A percentile compares a stretch with the other conserved stretches of the same genome.
These are phyloP conservation scores for Aphanomyces stellatus DNA, from an alignment of 352 stramenopile species.

Conservation along the genomic window DNA sequence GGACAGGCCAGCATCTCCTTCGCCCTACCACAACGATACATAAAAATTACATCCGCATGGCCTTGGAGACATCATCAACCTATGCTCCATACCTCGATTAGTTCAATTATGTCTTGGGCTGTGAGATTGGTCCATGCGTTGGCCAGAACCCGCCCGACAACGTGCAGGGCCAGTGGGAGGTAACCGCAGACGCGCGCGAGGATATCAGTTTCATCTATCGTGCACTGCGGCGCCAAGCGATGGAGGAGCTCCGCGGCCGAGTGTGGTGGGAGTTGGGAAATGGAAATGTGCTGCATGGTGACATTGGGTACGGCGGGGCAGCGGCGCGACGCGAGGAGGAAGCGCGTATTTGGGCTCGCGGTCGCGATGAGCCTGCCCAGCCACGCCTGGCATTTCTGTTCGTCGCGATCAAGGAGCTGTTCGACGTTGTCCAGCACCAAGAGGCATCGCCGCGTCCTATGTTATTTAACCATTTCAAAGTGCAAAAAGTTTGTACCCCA, in stretches of 20 bases:
- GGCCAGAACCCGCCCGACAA: constrained; percentile 61
- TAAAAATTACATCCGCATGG: not conserved
- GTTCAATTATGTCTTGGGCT: constrained; percentile 72
- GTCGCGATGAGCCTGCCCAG: constrained; percentile 60
- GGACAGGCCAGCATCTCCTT: constrained; percentile 59
- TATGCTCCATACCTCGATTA: constrained; percentile 33
- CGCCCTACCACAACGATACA: constrained; percentile 30
- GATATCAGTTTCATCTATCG: constrained; percentile 43
- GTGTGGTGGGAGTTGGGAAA: constrained; percentile 54
- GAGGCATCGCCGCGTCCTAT: constrained; percentile 50
- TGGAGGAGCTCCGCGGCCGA: constrained; percentile 60
- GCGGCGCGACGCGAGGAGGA: constrained; percentile 58
- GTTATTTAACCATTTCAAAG: too few relatives aligned
- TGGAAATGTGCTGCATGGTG: constrained; percentile 62
- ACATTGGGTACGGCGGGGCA: constrained; percentile 69
- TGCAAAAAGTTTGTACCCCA: too few relatives aligned
- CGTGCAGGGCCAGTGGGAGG: constrained; percentile 68
- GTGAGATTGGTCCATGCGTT: constrained; percentile 64
- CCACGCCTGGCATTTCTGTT: constrained; percentile 57
- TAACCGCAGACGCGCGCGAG: constrained; percentile 66
- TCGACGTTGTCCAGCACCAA: constrained; percentile 75
- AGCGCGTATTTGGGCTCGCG: constrained; percentile 48
- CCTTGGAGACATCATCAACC: too few relatives aligned
- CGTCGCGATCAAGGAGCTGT: constrained; percentile 63
- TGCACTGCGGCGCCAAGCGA: constrained; percentile 53